Evolutionary conservation across 148 eudicot species (phyloP).

Genomic region (Rhododendron griersonianum): DNA sequence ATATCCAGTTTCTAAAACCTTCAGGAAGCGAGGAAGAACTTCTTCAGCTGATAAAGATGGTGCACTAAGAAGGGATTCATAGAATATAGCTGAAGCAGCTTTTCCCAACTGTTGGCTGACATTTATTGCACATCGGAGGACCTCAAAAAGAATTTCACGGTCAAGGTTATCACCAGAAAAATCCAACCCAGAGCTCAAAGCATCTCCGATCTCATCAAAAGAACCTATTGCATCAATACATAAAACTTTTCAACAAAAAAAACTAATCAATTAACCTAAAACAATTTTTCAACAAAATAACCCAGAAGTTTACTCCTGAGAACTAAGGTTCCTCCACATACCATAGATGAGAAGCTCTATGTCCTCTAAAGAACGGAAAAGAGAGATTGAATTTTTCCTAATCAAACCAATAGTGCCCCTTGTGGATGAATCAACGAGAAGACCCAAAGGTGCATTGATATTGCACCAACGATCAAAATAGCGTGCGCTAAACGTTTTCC

Average conservation of each 20-base stretch:
- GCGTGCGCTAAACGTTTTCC: conserved; percentile 66
- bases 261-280: background rate
- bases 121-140: conserved; percentile 55
- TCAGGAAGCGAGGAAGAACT: conserved; percentile 60
- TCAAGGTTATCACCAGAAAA: conserved; percentile 40
- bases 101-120: conserved; percentile 70
- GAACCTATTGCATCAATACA: conserved; percentile 35
- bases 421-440: conserved; percentile 58
- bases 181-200: conserved; percentile 40
- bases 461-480: conserved; percentile 71
- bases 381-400: conserved; percentile 63
- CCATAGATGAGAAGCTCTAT: conserved; percentile 72
- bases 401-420: conserved; percentile 71
- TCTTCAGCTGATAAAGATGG: conserved; percentile 62
- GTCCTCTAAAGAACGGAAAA: conserved; percentile 76
- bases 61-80: conserved; percentile 57
- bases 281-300: background rate
- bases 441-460: conserved; percentile 54
- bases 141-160: conserved; percentile 59
- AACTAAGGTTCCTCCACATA: conserved; percentile 29
- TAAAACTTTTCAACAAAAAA: background rate
- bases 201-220: conserved; percentile 40
- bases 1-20: conserved; percentile 64
- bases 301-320: background rate
- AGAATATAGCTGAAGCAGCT: conserved; percentile 65